Evolutionary conservation across 768 basidiomycete genomes (phyloP).

Genomic region (Suillus sp.): DNA sequence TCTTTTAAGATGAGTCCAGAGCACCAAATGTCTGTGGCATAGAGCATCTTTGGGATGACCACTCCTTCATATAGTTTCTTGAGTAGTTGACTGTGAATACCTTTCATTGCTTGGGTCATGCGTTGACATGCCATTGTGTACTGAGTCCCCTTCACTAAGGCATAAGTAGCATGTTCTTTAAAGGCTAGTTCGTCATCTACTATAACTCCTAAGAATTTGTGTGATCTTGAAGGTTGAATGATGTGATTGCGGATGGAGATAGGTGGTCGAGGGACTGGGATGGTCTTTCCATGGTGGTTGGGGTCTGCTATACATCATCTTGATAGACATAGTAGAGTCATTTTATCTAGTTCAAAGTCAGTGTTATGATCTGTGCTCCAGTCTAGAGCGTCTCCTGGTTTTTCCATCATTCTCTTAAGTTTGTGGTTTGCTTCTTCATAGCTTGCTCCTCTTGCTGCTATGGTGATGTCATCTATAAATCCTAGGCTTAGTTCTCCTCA

Average conservation of each 20-base stretch:
- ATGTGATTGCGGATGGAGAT: not conserved
- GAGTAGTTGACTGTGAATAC: not conserved
- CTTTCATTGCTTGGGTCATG: not conserved
- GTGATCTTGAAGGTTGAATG: not conserved
- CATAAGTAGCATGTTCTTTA: not conserved
- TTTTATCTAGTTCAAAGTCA: too few species aligned
- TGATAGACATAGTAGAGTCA: too few species aligned
- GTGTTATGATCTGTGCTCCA: too few species aligned
- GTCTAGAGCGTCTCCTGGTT: too few species aligned
- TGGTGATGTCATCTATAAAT: too few species aligned
- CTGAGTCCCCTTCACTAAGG: not conserved
- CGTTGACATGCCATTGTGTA: conserved; percentile 7
- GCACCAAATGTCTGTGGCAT: conserved; percentile 17
- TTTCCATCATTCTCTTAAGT: too few species aligned
- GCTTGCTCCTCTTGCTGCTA: too few species aligned
- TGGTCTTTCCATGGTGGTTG: not conserved
- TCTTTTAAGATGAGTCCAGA: not conserved
- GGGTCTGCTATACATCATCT: not conserved
- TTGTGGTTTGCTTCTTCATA: too few species aligned
- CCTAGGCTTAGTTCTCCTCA: too few species aligned
- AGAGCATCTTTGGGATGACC: conserved; percentile 17
- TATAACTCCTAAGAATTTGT: conserved; percentile 9
- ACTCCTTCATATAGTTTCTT: conserved; percentile 8
- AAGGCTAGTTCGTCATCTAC: conserved; percentile 1
- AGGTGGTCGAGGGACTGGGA: not conserved